Conservation (phyloP, 2,329 filamentous ascomycete genomes). For the Nigrospora sphaerica region DNA sequence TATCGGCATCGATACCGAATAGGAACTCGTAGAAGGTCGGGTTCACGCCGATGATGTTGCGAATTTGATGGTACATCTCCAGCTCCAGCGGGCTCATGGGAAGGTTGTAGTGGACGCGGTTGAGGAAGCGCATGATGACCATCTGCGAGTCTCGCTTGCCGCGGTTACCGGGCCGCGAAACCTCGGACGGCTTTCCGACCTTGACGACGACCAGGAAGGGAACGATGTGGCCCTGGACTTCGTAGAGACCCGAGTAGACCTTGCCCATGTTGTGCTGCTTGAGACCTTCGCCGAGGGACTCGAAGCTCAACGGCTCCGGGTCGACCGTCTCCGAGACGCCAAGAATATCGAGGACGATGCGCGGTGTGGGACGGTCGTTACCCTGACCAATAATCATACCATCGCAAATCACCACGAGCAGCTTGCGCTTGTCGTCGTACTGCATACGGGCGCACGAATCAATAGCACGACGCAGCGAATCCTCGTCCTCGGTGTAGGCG, state of each 20-base stretch:
- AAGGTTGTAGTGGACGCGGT: constrained; percentile 95
- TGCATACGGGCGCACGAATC: constrained; percentile 92
- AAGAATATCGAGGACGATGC: constrained; percentile 94
- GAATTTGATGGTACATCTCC: constrained; percentile 97
- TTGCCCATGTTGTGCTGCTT: constrained; percentile 99
- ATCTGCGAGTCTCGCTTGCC: constrained; percentile 99
- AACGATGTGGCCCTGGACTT: constrained; percentile 96
- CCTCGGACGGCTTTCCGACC: constrained; percentile 95
- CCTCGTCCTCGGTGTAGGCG: constrained; percentile 96
- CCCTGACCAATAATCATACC: constrained; percentile 99
- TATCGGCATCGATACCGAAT: constrained; percentile 95
- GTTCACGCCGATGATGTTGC: constrained; percentile 98
- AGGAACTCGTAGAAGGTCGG: constrained; percentile 98
- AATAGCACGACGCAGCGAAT: constrained; percentile 91
- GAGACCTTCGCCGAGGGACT: constrained; percentile 88
- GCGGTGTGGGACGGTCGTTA: constrained; percentile 90
- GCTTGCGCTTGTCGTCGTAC: constrained; percentile 97
- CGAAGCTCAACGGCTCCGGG: constrained; percentile 92
- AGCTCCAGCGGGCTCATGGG: constrained; percentile 94
- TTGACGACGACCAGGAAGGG: constrained; percentile 97
- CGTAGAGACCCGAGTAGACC: constrained; percentile 94
- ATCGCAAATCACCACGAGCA: constrained; percentile 87
- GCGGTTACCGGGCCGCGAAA: constrained; percentile 89
- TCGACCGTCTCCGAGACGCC: constrained; percentile 91
- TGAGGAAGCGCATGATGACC: constrained; percentile 97